A percentile compares a stretch with the other conserved stretches of the same genome.
phyloP scores from a whole-genome alignment of 495 filamentous ascomycete genomes.

The Thozetella sp. region DNA sequence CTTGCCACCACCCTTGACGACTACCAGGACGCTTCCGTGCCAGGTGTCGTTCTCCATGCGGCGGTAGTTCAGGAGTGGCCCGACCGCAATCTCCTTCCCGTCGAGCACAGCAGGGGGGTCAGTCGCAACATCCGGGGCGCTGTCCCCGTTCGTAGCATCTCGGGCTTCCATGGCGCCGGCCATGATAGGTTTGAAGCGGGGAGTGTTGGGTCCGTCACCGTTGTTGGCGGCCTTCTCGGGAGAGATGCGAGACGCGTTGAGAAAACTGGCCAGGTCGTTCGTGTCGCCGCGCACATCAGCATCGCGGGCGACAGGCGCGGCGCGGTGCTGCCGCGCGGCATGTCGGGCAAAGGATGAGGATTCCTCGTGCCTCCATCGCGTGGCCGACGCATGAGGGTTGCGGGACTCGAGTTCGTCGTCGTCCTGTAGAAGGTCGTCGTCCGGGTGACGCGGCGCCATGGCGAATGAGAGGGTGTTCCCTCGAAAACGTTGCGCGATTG shows the following conservation, averaged over 20 bases:
- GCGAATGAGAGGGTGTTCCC: neutral
- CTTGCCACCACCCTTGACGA: conserved; percentile 66
- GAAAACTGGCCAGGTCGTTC: conserved; percentile 47
- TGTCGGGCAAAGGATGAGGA: conserved; percentile 45
- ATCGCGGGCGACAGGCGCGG: conserved; percentile 34
- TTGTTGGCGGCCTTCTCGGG: conserved; percentile 15
- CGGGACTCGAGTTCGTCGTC: conserved; percentile 23
- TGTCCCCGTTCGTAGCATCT: conserved; percentile 3
- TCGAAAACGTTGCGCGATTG: neutral
- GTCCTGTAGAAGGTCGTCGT: conserved; percentile 3
- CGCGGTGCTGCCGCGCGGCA: conserved; percentile 14
- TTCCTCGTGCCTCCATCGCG: conserved; percentile 54
- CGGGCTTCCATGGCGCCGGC: conserved; percentile 32
- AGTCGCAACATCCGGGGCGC: neutral
- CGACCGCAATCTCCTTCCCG: conserved; percentile 68
- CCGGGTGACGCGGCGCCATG: conserved; percentile 1
- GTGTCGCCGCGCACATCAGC: conserved; percentile 37
- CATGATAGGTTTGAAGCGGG: conserved; percentile 41
- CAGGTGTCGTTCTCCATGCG: conserved; percentile 76
- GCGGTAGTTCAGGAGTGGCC: conserved; percentile 83
- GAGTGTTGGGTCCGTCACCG: conserved; percentile 16
- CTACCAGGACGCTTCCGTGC: conserved; percentile 83
- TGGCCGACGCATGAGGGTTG: conserved; percentile 50
- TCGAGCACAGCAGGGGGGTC: conserved; percentile 18
- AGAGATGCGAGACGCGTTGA: conserved; percentile 48